Evolutionary conservation across 1,284 basidiomycete species (phyloP), one percentile per base, ranked within the genome.

Genomic region (Cutaneotrichosporon cyanovorans): DNA sequence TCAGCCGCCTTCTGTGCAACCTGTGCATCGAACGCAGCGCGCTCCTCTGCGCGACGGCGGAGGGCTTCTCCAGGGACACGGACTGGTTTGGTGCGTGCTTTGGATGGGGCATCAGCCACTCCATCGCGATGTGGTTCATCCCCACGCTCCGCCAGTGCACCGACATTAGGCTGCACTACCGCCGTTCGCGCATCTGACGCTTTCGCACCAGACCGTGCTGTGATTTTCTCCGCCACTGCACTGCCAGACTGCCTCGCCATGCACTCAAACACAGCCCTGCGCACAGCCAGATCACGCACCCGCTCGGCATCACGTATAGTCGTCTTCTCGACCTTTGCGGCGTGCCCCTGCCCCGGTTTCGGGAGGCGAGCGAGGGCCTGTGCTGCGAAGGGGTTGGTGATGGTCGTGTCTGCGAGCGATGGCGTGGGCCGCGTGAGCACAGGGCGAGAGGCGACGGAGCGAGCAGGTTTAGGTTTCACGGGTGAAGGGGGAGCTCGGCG

Each of bases 311-410:
- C 48, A 10, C 51, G 46, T 2, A 67, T 47, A 2, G 19, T 43
- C 2, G 58, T 58, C 28, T 46, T 39, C 4, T 41, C 50, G 2
- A 54, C 45, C 1, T 46, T 30, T 4, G 52, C 46, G 6, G 53
- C 40, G 3, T 28, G 25, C 7, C 59, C 59, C 38, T 51, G 56
- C 2, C 59, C 59, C 2, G 58, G 58, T 21, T 56, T 51, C 2
- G 63, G 62, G 2, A 64, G 48, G 2, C 57, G 51, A 1, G 61
- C 59, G 0, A 67, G 46, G 2, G 58, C 60, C 5, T 58, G 56
- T 7, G 57, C 50, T 2, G 59, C 52, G 47, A 65, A 62, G 1
- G 60, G 48, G 1, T 62, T 42, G 30, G 37, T 7, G 25, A 12
- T 12, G 25, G 25, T 28, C n/a, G n/a, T n/a, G n/a, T n/a, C n/a